Conservation (phyloP, 306 rosid species). For the Vigna hirtella region DNA sequence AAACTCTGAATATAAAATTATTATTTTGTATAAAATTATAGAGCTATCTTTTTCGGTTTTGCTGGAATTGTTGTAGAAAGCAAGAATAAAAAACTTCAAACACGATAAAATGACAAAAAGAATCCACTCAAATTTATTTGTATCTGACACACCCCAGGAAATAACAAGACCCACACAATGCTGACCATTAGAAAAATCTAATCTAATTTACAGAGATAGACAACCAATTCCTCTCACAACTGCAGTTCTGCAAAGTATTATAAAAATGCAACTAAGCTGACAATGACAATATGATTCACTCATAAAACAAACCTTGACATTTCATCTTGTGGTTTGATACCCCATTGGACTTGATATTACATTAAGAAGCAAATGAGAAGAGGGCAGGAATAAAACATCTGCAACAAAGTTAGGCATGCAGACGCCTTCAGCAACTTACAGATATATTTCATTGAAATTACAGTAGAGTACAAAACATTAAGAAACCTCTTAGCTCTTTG, state of each 20-base stretch:
- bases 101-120: not conserved
- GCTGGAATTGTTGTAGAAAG: not conserved
- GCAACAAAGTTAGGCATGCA: slow-evolving; percentile 55
- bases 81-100: not conserved
- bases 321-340: slow-evolving; percentile 26
- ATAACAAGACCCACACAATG: not conserved
- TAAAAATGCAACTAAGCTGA: slow-evolving; percentile 15
- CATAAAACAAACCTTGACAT: slow-evolving; percentile 30
- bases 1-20: not conserved
- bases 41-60: not conserved
- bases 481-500: slow-evolving; percentile 66
- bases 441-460: slow-evolving; percentile 51
- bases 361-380: slow-evolving; percentile 36
- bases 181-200: slow-evolving; percentile 3
- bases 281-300: slow-evolving; percentile 42
- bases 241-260: not conserved
- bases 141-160: not conserved
- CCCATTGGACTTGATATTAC: slow-evolving; percentile 36
- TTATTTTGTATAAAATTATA: not conserved
- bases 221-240: not conserved
- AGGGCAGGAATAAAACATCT: slow-evolving; percentile 46
- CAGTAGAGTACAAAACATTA: slow-evolving; percentile 50
- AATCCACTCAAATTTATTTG: not conserved
- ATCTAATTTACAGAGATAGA: slow-evolving; percentile 3
- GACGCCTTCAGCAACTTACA: slow-evolving; percentile 55